Percentiles rank a stretch among this genome's conserved stretches.
phyloP scores from a whole-genome alignment of 2,329 filamentous ascomycete species.

The Colletotrichum tropicale region DNA sequence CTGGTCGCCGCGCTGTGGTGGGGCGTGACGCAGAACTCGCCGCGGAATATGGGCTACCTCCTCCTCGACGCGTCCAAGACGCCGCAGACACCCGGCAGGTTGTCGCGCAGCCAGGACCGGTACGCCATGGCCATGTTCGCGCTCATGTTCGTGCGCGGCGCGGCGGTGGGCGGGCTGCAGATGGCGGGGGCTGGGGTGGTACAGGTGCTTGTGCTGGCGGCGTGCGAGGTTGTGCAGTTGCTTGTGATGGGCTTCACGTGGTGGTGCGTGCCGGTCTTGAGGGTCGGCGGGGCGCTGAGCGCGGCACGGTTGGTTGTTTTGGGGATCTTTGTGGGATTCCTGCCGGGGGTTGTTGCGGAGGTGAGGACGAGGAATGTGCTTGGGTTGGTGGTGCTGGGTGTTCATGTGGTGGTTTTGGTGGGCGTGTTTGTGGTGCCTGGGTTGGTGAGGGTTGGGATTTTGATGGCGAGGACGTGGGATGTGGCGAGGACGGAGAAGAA shows the following conservation, averaged over 20 bases:
- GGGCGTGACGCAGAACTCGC: conserved; percentile 24
- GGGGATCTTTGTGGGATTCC: neutral
- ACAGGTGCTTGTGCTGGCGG: conserved; percentile 72
- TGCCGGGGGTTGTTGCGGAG: neutral
- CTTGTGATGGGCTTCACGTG: conserved; percentile 67
- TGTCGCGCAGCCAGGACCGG: conserved; percentile 56
- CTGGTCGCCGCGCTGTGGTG: conserved; percentile 30
- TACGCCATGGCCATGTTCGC: conserved; percentile 69
- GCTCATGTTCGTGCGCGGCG: conserved; percentile 66
- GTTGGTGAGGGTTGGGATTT: neutral
- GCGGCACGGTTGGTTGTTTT: neutral
- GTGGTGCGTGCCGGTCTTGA: neutral
- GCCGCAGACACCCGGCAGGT: conserved; percentile 57
- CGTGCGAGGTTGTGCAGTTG: conserved; percentile 71
- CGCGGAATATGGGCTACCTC: conserved; percentile 30
- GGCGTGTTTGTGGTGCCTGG: neutral
- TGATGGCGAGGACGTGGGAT: neutral
- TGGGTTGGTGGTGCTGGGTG: neutral
- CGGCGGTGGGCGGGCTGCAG: conserved; percentile 72
- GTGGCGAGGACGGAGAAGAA: neutral
- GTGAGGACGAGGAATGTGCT: neutral
- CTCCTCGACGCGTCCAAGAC: conserved; percentile 61
- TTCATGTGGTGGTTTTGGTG: neutral
- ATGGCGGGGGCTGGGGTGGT: conserved; percentile 50
- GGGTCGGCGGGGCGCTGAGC: neutral